phyloP scores from a whole-genome alignment of 2,329 filamentous ascomycete species.

The Aspergillus sp. region DNA sequence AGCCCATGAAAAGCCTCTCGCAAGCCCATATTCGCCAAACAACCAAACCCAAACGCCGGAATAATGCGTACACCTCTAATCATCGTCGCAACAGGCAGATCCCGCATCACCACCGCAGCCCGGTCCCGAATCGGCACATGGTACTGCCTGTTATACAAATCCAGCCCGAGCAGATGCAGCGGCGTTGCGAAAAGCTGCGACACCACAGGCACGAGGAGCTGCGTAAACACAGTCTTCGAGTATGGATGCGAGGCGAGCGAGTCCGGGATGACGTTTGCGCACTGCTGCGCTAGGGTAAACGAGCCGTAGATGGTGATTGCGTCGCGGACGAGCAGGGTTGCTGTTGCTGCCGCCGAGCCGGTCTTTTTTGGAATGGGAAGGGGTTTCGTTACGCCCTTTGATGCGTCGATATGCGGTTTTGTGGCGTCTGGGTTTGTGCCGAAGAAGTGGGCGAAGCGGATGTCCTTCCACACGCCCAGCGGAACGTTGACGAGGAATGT shows the following conservation, averaged over 20 bases:
- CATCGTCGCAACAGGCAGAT: conserved; percentile 71
- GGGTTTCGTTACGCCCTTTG: background rate
- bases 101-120: conserved; percentile 62
- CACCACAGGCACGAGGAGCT: conserved; percentile 74
- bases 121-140: conserved; percentile 55
- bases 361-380: background rate
- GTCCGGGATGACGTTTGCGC: conserved; percentile 25
- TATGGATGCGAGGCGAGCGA: conserved; percentile 19
- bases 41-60: conserved; percentile 83
- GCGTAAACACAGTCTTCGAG: conserved; percentile 46
- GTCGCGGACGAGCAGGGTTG: conserved; percentile 75
- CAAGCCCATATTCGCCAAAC: conserved; percentile 67
- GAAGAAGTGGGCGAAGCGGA: conserved; percentile 64
- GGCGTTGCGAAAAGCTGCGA: conserved; percentile 79
- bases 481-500: conserved; percentile 49
- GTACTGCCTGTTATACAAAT: conserved; percentile 72
- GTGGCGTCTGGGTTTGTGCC: conserved; percentile 37
- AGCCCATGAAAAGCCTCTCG: background rate
- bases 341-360: conserved; percentile 12
- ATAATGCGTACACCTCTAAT: conserved; percentile 81
- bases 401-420: background rate
- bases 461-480: conserved; percentile 31
- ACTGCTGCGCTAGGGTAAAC: conserved; percentile 28
- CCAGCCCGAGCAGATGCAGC: conserved; percentile 78
- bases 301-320: conserved; percentile 74